A percentile compares a stretch with the other conserved stretches of the same genome.
Conservation (phyloP, 164 flowering plant genomes). For the Cinnamomum micranthum region DNA sequence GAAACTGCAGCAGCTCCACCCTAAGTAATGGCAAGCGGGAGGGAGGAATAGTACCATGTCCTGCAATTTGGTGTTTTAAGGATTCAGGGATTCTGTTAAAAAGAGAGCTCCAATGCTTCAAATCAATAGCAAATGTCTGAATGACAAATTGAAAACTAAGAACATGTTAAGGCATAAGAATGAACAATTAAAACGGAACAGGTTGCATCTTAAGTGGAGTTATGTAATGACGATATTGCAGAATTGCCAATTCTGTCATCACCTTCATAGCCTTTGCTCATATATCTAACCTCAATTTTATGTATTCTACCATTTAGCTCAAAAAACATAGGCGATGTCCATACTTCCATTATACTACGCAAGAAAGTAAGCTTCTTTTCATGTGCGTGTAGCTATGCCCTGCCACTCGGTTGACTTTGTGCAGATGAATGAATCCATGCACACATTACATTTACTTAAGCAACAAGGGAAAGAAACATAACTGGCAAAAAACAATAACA, state of each 20-base stretch:
- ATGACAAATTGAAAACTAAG: not conserved
- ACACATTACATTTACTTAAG: not conserved
- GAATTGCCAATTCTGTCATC: not conserved
- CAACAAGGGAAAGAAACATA: not conserved
- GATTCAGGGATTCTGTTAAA: conserved; percentile 5
- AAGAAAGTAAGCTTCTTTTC: too few species aligned
- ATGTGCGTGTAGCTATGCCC: too few species aligned
- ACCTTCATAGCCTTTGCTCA: too few species aligned
- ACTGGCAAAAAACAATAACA: not conserved
- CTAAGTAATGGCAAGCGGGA: conserved; percentile 73
- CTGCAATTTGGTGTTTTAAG: conserved; percentile 36
- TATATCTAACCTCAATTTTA: too few species aligned
- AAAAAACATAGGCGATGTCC: too few species aligned
- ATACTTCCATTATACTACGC: too few species aligned
- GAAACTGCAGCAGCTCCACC: conserved; percentile 63
- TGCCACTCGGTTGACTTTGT: too few species aligned
- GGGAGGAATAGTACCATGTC: conserved; percentile 70
- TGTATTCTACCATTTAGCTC: too few species aligned
- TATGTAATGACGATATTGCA: not conserved
- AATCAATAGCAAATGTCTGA: not conserved
- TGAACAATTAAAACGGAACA: not conserved
- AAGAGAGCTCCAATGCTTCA: not conserved
- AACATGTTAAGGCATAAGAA: not conserved
- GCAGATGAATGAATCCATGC: not conserved
- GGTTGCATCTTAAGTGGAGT: not conserved